Conservation (phyloP, 768 basidiomycete species). For the Wakefieldia striispora region DNA sequence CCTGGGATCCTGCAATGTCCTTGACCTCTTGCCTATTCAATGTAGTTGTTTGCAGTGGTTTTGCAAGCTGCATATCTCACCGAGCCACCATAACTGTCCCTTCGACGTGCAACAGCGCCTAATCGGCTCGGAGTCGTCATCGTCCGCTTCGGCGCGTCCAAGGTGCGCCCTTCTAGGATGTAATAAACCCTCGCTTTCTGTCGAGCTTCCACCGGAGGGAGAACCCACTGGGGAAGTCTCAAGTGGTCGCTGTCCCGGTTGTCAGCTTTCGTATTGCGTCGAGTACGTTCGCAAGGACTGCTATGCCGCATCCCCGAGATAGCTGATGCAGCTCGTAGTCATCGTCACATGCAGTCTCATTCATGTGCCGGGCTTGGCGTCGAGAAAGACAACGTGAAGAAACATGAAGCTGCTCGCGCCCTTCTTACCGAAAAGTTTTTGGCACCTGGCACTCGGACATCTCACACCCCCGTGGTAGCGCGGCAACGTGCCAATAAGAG, state of each 20-base stretch:
- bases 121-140: background rate
- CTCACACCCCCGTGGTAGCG: constrained; percentile 26
- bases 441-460: constrained; percentile 7
- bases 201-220: background rate
- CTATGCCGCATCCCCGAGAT: constrained; percentile 1
- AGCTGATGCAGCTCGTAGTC: constrained; percentile 40
- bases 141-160: constrained; percentile 33
- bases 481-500: constrained; percentile 25
- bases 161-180: constrained; percentile 53
- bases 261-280: constrained; percentile 60
- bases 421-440: constrained; percentile 56
- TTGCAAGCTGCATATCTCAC: constrained; percentile 62
- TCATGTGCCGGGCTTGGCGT: constrained; percentile 39
- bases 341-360: constrained; percentile 66
- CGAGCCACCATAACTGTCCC: constrained; percentile 60
- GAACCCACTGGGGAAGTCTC: background rate
- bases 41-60: constrained; percentile 61
- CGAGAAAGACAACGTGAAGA: constrained; percentile 25
- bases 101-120: constrained; percentile 3
- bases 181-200: constrained; percentile 50
- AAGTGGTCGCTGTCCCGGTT: constrained; percentile 46
- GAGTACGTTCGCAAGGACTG: constrained; percentile 39
- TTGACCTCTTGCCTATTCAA: constrained; percentile 77
- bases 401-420: constrained; percentile 47
- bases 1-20: constrained; percentile 51